A percentile compares a stretch with the other conserved stretches of the same genome.
Evolutionary conservation across 768 basidiomycete genomes (phyloP).

Genomic region (Pholiota conissans): DNA sequence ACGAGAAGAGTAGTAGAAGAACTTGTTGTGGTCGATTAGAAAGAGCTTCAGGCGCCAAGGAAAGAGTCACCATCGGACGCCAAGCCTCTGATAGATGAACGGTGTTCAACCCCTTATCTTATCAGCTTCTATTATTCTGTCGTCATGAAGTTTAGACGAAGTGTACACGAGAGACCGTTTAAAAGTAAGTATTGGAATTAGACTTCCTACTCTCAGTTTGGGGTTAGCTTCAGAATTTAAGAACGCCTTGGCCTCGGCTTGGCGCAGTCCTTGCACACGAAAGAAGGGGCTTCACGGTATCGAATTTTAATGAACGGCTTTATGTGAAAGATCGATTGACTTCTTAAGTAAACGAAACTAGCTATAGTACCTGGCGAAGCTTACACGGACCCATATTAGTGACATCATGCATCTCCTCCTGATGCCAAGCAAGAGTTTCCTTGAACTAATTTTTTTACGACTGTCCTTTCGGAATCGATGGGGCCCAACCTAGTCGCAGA

Average conservation of each 20-base stretch:
- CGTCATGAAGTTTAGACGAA: no score
- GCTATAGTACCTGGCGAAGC: neutral
- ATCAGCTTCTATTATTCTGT: neutral
- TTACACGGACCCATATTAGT: neutral
- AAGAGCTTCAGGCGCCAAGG: conserved; percentile 1
- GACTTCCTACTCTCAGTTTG: no score
- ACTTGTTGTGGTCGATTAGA: neutral
- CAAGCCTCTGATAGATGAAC: neutral
- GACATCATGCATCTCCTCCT: neutral
- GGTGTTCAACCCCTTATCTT: neutral
- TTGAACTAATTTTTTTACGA: no score
- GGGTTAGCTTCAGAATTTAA: neutral
- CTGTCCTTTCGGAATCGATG: no score
- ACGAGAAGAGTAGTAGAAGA: neutral
- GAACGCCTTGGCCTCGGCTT: neutral
- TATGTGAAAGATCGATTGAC: no score
- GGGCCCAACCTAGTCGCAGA: neutral
- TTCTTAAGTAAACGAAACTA: no score
- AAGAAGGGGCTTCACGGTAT: no score
- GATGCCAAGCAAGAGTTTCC: neutral
- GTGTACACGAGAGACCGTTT: no score
- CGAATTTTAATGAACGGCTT: neutral
- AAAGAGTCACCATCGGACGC: neutral
- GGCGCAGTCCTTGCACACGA: no score
- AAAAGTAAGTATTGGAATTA: no score